phyloP scores from a whole-genome alignment of 345 rosid species.

The Salix brachista region DNA sequence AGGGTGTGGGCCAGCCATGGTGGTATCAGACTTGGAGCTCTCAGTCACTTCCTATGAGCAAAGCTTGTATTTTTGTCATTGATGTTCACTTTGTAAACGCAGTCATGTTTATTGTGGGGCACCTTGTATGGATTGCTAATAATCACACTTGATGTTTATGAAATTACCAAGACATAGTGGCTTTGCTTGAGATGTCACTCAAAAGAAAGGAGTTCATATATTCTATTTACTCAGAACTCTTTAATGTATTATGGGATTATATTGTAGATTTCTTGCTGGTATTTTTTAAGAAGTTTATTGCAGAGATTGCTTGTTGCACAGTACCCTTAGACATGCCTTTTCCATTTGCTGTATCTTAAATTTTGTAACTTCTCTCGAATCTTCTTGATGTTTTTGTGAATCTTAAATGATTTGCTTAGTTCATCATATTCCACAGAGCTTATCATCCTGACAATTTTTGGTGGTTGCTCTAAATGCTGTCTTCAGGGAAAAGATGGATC shows the following conservation, averaged over 20 bases:
- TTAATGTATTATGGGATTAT: not conserved
- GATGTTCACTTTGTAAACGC: no score
- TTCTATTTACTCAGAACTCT: not conserved
- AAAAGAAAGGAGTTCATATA: not conserved
- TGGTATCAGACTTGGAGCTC: not conserved
- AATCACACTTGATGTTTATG: not conserved
- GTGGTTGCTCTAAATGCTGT: slow-evolving; percentile 14
- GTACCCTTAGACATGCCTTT: not conserved
- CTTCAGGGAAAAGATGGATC: slow-evolving; percentile 41
- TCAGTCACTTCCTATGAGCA: not conserved
- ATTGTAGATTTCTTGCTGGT: not conserved
- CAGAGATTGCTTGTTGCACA: not conserved
- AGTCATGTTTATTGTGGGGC: not conserved
- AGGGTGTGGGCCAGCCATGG: not conserved
- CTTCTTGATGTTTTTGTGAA: not conserved
- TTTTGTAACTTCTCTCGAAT: not conserved
- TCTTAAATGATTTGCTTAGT: not conserved
- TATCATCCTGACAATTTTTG: slow-evolving; percentile 8
- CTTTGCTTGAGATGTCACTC: not conserved
- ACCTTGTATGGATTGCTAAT: not conserved
- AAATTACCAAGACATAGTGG: not conserved
- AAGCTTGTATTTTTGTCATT: no score
- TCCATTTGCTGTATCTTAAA: not conserved
- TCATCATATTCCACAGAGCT: slow-evolving; percentile 11
- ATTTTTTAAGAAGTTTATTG: not conserved